These are phyloP conservation scores for Carex arenaria DNA, from an alignment of 202 grass and related monocot species.

Conservation along the genomic window DNA sequence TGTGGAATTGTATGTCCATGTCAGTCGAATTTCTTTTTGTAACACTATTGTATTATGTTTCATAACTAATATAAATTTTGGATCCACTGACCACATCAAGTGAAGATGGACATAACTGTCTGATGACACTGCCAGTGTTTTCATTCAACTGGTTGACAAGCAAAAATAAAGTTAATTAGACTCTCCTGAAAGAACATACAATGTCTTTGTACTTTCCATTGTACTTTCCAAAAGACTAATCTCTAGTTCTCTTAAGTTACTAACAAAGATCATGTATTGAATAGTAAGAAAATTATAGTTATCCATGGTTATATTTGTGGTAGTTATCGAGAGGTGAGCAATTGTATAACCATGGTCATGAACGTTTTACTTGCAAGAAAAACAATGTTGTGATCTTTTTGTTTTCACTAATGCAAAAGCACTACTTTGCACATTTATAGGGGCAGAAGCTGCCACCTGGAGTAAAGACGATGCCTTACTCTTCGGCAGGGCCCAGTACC, in stretches of 20 bases:
- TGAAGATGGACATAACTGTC: not conserved
- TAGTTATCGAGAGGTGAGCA: not conserved
- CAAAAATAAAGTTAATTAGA: not conserved
- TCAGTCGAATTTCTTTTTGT: not conserved
- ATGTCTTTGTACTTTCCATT: not conserved
- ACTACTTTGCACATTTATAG: slow-evolving; percentile 34
- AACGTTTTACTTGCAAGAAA: not conserved
- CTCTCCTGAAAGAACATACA: not conserved
- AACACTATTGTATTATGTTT: not conserved
- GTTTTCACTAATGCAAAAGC: not conserved
- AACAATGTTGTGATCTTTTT: not conserved
- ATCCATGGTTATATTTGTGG: not conserved
- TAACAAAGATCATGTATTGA: not conserved
- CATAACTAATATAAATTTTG: not conserved
- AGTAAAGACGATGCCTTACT: slow-evolving; percentile 40
- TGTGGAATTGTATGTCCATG: not conserved
- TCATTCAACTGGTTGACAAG: not conserved
- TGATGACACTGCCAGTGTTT: not conserved
- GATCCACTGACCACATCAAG: not conserved
- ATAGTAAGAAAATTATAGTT: not conserved
- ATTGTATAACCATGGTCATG: not conserved
- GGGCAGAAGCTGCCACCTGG: slow-evolving; percentile 58
- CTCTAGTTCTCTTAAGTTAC: not conserved
- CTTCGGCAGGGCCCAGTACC: slow-evolving; percentile 64
- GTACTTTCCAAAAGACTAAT: not conserved